Conservation (phyloP, 257 asterid genomes). For the Cinchona pubescens region DNA sequence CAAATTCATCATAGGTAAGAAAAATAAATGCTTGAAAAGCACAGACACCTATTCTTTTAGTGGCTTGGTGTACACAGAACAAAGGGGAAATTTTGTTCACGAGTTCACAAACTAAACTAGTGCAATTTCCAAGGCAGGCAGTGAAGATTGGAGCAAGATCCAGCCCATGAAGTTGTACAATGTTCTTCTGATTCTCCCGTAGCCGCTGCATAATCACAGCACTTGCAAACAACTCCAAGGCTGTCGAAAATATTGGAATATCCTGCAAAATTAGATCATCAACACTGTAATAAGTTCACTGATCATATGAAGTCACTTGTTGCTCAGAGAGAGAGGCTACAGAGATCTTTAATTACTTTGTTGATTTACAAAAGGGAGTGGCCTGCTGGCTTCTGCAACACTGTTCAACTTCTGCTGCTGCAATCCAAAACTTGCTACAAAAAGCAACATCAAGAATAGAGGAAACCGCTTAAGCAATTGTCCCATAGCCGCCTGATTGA, state of each 20-base stretch:
- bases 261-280: slow-evolving; percentile 15
- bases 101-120: neutral
- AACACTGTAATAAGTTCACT: neutral
- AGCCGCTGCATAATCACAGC: slow-evolving; percentile 25
- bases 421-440: neutral
- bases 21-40: no score
- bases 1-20: no score
- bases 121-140: slow-evolving; percentile 42
- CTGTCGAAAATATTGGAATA: slow-evolving; percentile 14
- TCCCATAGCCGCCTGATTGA: slow-evolving; percentile 4
- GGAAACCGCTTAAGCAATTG: neutral
- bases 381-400: slow-evolving; percentile 18
- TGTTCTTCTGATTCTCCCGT: neutral
- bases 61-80: neutral
- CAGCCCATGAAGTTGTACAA: slow-evolving; percentile 28
- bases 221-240: slow-evolving; percentile 46
- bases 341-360: slow-evolving; percentile 7
- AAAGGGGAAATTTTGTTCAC: neutral
- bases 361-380: slow-evolving; percentile 5
- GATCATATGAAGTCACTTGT: neutral
- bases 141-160: slow-evolving; percentile 33
- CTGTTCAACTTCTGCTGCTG: neutral
- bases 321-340: neutral
- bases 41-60: no score
- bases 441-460: slow-evolving; percentile 5